These are phyloP conservation scores for Pezicula neosporulosa DNA, from an alignment of 2,329 filamentous ascomycete species.

Conservation along the genomic window DNA sequence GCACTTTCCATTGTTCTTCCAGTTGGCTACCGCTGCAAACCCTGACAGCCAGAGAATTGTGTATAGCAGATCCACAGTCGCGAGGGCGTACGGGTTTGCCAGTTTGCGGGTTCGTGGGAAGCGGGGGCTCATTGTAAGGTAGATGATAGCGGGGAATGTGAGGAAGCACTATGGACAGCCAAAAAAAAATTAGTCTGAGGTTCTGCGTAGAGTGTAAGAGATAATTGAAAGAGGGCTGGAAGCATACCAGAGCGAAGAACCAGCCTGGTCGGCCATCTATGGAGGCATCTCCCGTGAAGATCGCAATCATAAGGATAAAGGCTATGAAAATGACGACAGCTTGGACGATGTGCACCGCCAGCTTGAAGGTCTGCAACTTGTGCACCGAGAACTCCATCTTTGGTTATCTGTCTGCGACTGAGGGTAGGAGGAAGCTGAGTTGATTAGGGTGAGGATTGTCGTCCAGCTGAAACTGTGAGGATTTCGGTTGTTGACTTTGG, in stretches of 20 bases:
- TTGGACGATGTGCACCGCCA: constrained; percentile 54
- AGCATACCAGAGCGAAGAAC: constrained; percentile 60
- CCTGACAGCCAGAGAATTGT: constrained; percentile 63
- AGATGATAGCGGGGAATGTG: constrained; percentile 60
- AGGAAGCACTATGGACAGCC: constrained; percentile 54
- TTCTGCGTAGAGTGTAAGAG: background rate
- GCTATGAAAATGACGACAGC: constrained; percentile 50
- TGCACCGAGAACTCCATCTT: constrained; percentile 26
- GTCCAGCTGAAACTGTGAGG: background rate
- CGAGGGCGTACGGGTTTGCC: constrained; percentile 60
- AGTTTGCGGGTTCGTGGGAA: constrained; percentile 59
- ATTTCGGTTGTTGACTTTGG: background rate
- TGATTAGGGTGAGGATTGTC: background rate
- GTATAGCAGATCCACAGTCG: constrained; percentile 54
- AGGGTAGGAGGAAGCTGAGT: background rate
- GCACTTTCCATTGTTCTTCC: constrained; percentile 54
- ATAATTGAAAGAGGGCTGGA: background rate
- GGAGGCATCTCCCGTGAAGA: constrained; percentile 48
- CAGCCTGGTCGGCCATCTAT: constrained; percentile 59
- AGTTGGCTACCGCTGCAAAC: constrained; percentile 62
- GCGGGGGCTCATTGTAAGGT: constrained; percentile 60
- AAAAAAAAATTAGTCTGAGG: constrained; percentile 4
- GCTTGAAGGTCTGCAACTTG: constrained; percentile 39
- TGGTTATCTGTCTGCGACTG: background rate
- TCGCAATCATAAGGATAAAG: constrained; percentile 57